phyloP scores from a whole-genome alignment of 257 asterid species.

The Nicotiana sylvestris region DNA sequence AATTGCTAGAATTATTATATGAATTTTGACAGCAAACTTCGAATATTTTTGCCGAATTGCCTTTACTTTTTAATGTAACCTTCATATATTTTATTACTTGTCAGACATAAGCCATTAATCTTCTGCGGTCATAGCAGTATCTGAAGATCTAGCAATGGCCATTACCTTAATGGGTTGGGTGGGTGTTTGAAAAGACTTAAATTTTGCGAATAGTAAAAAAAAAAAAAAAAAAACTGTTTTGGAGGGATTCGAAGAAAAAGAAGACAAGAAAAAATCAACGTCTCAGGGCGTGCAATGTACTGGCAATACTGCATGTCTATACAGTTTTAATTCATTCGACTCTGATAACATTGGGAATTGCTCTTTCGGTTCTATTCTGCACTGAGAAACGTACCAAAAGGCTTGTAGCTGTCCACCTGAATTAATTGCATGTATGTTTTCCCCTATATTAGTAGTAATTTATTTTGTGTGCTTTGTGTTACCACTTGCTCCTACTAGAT shows the following conservation, averaged over 20 bases:
- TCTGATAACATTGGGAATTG: slow-evolving; percentile 20
- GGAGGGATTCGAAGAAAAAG: background rate
- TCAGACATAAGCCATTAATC: background rate
- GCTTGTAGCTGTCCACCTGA: slow-evolving; percentile 15
- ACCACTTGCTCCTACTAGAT: background rate
- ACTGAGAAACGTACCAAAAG: background rate
- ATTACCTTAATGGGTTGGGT: background rate
- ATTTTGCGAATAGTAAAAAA: background rate
- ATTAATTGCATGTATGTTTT: slow-evolving; percentile 5
- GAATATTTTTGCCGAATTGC: background rate
- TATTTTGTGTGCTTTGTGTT: background rate
- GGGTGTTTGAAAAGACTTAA: background rate
- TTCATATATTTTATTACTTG: background rate
- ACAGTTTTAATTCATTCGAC: slow-evolving; percentile 9
- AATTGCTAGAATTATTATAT: no score
- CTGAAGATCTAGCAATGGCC: background rate
- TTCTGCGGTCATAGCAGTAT: background rate
- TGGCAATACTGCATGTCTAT: background rate
- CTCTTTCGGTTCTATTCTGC: slow-evolving; percentile 8
- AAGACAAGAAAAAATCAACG: background rate
- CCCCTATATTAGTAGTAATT: no score
- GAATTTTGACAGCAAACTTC: no score
- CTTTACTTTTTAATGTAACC: background rate
- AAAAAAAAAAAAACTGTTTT: background rate
- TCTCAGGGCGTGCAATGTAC: background rate